phyloP scores from a whole-genome alignment of 306 rosid genomes.

The Crotalaria pallida region DNA sequence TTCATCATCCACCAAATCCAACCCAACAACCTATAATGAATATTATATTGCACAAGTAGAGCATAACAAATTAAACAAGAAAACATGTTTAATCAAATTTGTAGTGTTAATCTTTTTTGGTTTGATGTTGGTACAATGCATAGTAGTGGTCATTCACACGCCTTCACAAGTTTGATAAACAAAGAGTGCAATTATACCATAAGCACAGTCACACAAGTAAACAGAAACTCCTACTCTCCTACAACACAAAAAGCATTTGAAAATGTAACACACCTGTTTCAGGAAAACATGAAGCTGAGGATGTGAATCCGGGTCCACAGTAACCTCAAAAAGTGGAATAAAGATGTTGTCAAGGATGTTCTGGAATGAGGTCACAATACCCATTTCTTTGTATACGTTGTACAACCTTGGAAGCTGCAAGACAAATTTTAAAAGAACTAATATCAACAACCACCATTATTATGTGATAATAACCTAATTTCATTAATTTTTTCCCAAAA shows the following conservation, averaged over 20 bases:
- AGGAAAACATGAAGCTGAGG: slow-evolving; percentile 79
- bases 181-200: not conserved
- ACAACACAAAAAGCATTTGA: not conserved
- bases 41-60: not conserved
- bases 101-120: not conserved
- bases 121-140: not conserved
- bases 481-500: too few species aligned
- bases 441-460: not conserved
- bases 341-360: slow-evolving; percentile 80
- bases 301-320: slow-evolving; percentile 81
- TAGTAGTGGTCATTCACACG: not conserved
- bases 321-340: slow-evolving; percentile 72
- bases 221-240: not conserved
- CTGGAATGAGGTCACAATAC: slow-evolving; percentile 81
- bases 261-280: slow-evolving; percentile 52
- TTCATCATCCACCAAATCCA: slow-evolving; percentile 87
- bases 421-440: not conserved
- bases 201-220: not conserved
- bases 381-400: slow-evolving; percentile 82
- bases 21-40: slow-evolving; percentile 58
- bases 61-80: not conserved
- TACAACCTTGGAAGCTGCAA: slow-evolving; percentile 76
- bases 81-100: not conserved
- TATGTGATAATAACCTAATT: not conserved
- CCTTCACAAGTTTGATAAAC: not conserved